Base-by-base conservation (phyloP, 2,329 filamentous ascomycete species). In the Cladosporium halotolerans region DNA sequence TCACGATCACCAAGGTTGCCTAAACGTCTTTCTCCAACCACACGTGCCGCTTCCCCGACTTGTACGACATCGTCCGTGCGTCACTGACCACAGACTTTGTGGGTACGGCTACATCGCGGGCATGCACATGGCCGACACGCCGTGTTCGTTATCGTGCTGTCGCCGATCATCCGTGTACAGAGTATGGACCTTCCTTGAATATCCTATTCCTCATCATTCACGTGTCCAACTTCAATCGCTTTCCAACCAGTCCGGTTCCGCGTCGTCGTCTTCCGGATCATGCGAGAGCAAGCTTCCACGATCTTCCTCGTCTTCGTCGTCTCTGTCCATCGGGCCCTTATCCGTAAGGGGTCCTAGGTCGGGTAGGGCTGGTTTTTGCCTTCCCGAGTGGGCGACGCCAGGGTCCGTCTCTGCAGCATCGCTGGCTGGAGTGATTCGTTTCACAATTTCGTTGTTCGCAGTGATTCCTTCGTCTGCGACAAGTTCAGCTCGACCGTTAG, bases 251-350 rank as follows among this genome's bases (percentile, higher is more conserved):
- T 84, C 81, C 3, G 82, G 82, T 57, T 84, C 81, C 2, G 80
- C 80, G 63, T 84, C 81, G 46, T 83, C 80, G 59, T 85, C 82
- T 32, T 84, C 82, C 0, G 82, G 81, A 60, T 85, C 82, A 60
- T 84, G 78, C 1, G 81, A 80, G 7, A 80, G 67, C 44, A 83
- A 63, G 4, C 79, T 82, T 0, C 73, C 76, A 39, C 70, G 66
- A 36, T 80, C 76, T 14, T 69, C 66, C 45, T 72, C 66, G 34
- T 48, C 13, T 7, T 42, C 40, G 10, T 34, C 40, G 11, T 44
- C 47, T 31, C 23, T 28, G 23, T 5, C 23, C 23, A 7, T 28
- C 7, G 23, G 23, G 1, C 4, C 23, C 23, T 28, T 7, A 7
- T 28, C 23, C 23, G 2, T 7, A 28, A 2, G 23, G 5, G 4